Percentiles rank a stretch among this genome's conserved stretches.
phyloP scores from a whole-genome alignment of 2,329 filamentous ascomycete genomes.

The Rosellinia necatrix region DNA sequence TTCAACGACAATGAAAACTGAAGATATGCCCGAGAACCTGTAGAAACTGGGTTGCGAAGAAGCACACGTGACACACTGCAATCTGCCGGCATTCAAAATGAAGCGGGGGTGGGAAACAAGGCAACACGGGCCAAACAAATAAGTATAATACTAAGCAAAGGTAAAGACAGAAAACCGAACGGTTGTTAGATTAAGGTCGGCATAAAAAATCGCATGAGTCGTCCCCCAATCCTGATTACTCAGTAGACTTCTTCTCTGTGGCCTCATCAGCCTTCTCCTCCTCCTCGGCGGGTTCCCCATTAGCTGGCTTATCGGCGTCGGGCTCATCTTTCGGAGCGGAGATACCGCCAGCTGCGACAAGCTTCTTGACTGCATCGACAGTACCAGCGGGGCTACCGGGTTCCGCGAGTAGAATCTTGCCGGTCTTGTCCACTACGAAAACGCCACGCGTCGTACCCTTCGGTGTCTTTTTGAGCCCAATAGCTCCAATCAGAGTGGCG shows the following conservation, averaged over 20 bases:
- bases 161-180: neutral
- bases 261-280: conserved; percentile 51
- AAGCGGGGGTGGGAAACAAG: conserved; percentile 3
- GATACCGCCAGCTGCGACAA: conserved; percentile 58
- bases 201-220: conserved; percentile 18
- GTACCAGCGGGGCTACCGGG: conserved; percentile 79
- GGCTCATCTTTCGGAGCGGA: conserved; percentile 32
- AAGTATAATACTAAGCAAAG: conserved; percentile 16
- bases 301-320: conserved; percentile 31
- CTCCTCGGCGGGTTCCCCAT: conserved; percentile 42
- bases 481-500: conserved; percentile 76
- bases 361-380: conserved; percentile 73
- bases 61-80: conserved; percentile 12
- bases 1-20: neutral
- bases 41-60: neutral
- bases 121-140: conserved; percentile 9
- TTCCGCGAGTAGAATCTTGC: conserved; percentile 77
- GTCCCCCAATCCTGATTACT: conserved; percentile 10
- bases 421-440: conserved; percentile 81
- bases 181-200: conserved; percentile 15
- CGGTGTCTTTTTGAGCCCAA: conserved; percentile 86
- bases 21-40: neutral
- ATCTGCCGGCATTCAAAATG: conserved; percentile 5
- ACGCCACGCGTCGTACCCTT: conserved; percentile 85
- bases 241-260: conserved; percentile 29